Base-by-base conservation (phyloP, 106 monocot species). In the Dendrobium catenatum region DNA sequence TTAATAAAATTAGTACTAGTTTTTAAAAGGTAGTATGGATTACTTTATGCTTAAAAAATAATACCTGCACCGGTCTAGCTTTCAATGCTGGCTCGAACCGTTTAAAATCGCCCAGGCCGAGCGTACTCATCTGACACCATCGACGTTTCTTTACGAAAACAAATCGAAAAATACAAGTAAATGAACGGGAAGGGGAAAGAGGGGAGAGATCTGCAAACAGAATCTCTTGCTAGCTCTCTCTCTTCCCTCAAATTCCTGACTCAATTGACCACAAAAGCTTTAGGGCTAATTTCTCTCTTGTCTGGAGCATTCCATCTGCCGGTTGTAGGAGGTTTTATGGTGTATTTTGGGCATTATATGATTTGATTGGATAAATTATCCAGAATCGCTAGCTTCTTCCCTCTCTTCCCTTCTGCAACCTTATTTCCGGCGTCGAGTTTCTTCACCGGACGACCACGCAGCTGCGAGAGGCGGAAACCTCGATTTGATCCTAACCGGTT, bases 181-280 rank as follows among this genome's bases (percentile, higher is more conserved):
- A 75, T 51, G 42, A 43, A 43, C 74, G 74, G 42, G 26, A 49
- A 26, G 48, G 9, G 49, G 76, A 27, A 26, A 26, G 76, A 47
- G 2, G 42, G 76, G 27, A 51, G 49, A 76, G 76, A 76, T 76
- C 76, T 76, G 49, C 76, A 49, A 13, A n/a, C 48, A 26, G 49
- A 49, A 26, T 76, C 76, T 76, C 76, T 49, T 9, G 0, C 4
- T 20, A 26, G 22, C 18, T 49, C 26, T 51, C 49, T 49, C 10
- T 42, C 26, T 20, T n/a, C 24, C 27, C 76, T 27, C 48, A 76
- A 76, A 74, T 74, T 3, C 76, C 11, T 15, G 46, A 48, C 4
- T 44, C 29, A 22, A 9, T 51, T 76, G 3, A 37, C 2, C 76
- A 15, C 76, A 24, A 22, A 49, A 49, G 51, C 6, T 5, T 48